phyloP scores from a whole-genome alignment of 805 yeast species.

The Saturnispora galanensis region DNA sequence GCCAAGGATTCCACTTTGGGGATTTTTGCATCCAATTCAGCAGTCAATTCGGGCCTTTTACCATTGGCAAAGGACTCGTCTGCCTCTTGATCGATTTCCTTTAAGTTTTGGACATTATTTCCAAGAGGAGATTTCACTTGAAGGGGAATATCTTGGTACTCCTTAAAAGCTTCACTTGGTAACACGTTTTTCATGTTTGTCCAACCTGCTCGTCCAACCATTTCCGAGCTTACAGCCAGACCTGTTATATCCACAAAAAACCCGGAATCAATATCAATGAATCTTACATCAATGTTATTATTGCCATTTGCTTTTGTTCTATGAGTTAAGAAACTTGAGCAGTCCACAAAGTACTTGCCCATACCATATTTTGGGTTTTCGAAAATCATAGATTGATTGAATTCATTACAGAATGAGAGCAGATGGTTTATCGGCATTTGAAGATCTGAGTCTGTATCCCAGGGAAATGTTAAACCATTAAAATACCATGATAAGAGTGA shows the following conservation, averaged over 20 bases:
- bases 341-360: slow-evolving; percentile 25
- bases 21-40: not conserved
- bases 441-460: slow-evolving; percentile 47
- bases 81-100: not conserved
- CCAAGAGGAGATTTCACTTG: not conserved
- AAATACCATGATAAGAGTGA: slow-evolving; percentile 35
- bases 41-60: not conserved
- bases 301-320: slow-evolving; percentile 46
- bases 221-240: slow-evolving; percentile 35
- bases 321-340: slow-evolving; percentile 33
- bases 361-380: slow-evolving; percentile 29
- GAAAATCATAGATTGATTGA: slow-evolving; percentile 34
- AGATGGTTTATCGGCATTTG: slow-evolving; percentile 41
- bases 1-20: not conserved
- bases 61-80: slow-evolving; percentile 2
- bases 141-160: not conserved
- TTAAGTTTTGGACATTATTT: not conserved
- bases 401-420: slow-evolving; percentile 32
- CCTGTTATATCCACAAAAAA: slow-evolving; percentile 66
- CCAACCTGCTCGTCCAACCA: slow-evolving; percentile 4
- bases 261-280: slow-evolving; percentile 61
- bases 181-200: not conserved
- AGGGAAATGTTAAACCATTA: slow-evolving; percentile 42
- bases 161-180: not conserved
- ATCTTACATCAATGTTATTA: slow-evolving; percentile 62